These are phyloP conservation scores for Stenocarpella maydis DNA, from an alignment of 2,329 filamentous ascomycete genomes.

Conservation along the genomic window DNA sequence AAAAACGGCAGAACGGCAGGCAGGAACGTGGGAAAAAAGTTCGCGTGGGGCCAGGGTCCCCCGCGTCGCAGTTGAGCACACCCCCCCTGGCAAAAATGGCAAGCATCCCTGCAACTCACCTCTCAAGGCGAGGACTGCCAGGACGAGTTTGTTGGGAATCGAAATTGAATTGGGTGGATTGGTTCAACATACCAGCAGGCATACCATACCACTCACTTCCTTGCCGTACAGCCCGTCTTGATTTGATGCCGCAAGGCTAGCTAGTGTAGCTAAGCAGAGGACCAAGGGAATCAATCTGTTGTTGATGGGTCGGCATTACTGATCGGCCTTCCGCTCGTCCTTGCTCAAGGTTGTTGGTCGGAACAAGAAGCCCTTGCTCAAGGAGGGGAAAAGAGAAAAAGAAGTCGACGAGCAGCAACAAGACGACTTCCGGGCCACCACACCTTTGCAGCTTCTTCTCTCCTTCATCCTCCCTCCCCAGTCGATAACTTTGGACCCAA, in stretches of 20 bases:
- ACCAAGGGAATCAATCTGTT: conserved; percentile 9
- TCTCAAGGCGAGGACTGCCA: not conserved
- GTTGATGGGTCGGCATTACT: conserved; percentile 10
- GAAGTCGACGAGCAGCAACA: conserved; percentile 12
- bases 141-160: conserved; percentile 26
- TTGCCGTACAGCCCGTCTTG: conserved; percentile 6
- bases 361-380: not conserved
- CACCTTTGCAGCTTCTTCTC: not conserved
- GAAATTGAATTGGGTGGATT: conserved; percentile 27
- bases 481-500: conserved; percentile 24
- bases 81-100: conserved; percentile 14
- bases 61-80: conserved; percentile 11
- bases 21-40: conserved; percentile 8
- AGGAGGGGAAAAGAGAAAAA: not conserved
- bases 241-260: conserved; percentile 18
- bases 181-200: conserved; percentile 16
- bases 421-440: not conserved
- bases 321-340: conserved; percentile 15
- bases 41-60: conserved; percentile 23
- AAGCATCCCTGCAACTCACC: conserved; percentile 16
- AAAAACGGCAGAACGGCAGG: conserved; percentile 9
- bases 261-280: conserved; percentile 13
- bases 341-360: not conserved
- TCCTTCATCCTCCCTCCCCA: not conserved
- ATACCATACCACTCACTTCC: not conserved